Evolutionary conservation across 805 yeast genomes (phyloP), one percentile per base, ranked within the genome.

Genomic region (Suhomyces emberorum): DNA sequence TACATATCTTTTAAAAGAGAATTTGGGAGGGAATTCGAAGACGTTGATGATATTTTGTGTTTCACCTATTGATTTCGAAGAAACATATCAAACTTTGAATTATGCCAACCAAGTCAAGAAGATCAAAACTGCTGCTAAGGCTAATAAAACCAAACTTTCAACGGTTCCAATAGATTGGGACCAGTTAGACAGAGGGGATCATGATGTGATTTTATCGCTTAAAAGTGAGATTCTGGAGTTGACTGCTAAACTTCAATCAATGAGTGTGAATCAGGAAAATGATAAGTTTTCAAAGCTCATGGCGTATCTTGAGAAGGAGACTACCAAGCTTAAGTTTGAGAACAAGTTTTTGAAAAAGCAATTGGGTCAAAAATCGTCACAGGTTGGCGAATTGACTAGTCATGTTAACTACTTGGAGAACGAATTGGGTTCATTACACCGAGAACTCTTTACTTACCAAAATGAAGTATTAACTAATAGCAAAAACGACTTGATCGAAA

Each of bases 11-110:
- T 63, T 86, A 43, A 81, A 80, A 50, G 91, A 84, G 46, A 79
- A 77, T 41, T 61, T 87, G 24, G 88, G 93, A 1, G 96, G 96
- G 1, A 83, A 84, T 51, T 81, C 93, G n/a, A 84, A 83, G 51
- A 88, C 95, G 0, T 81, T 82, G 1, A 78, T 88, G 83, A 74
- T 88, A n/a, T 93, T 93, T 15, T 87, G 95, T 54, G 69, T 88
- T 0, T 79, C 95, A 0, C 95, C 95, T 0, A 69, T 77, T 12
- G 91, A 83, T 49, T 81, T 77, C 55, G 89, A 84, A 15, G 95
- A 86, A 49, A 79, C 88, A 0, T 55, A 79, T 47, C 82, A 85
- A 27, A 86, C 95, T 0, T 61, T 86, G 39, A 66, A 88, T 42
- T 86, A 86, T 54, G 95, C 95, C 1, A 81, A 78, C 15, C 77